These are phyloP conservation scores for Aspergillus bombycis DNA, from an alignment of 2,329 filamentous ascomycete genomes.

Conservation along the genomic window DNA sequence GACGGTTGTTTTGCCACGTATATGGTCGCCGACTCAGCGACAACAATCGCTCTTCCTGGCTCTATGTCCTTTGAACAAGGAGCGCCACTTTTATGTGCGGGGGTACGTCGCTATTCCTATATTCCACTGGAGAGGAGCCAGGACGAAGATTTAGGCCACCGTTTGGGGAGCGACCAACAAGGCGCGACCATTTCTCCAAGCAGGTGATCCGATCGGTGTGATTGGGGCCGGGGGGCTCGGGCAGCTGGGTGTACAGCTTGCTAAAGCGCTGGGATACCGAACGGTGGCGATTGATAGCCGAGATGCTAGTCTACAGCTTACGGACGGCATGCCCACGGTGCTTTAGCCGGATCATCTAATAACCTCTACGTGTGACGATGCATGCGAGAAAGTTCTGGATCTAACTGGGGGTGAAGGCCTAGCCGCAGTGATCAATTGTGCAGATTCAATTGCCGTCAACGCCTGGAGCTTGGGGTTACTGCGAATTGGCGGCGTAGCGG, in stretches of 20 bases:
- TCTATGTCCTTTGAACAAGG: conserved; percentile 17
- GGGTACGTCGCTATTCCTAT: conserved; percentile 2
- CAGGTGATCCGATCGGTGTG: conserved; percentile 7
- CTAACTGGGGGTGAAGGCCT: conserved; percentile 6
- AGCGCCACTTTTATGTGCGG: conserved; percentile 19
- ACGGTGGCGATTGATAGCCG: conserved; percentile 17
- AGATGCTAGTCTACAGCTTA: conserved; percentile 6
- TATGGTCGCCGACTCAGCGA: conserved; percentile 15
- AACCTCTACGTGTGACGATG: neutral
- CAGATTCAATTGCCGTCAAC: conserved; percentile 6
- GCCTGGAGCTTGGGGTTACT: conserved; percentile 14
- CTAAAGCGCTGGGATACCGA: conserved; percentile 11
- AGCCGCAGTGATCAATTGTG: conserved; percentile 14
- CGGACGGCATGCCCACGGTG: neutral
- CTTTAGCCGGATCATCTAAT: neutral
- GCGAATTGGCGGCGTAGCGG: conserved; percentile 8
- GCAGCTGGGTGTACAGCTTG: conserved; percentile 18
- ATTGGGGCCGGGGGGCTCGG: conserved; percentile 18
- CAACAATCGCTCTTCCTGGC: conserved; percentile 10
- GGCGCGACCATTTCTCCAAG: neutral
- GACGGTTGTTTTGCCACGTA: conserved; percentile 20
- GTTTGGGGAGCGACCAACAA: conserved; percentile 10
- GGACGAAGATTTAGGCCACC: conserved; percentile 9
- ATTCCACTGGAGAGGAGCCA: too few relatives aligned
- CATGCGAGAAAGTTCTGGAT: conserved; percentile 1